Evolutionary conservation across 352 stramenopile species (phyloP).

Genomic region (Phytophthora palmivora): DNA sequence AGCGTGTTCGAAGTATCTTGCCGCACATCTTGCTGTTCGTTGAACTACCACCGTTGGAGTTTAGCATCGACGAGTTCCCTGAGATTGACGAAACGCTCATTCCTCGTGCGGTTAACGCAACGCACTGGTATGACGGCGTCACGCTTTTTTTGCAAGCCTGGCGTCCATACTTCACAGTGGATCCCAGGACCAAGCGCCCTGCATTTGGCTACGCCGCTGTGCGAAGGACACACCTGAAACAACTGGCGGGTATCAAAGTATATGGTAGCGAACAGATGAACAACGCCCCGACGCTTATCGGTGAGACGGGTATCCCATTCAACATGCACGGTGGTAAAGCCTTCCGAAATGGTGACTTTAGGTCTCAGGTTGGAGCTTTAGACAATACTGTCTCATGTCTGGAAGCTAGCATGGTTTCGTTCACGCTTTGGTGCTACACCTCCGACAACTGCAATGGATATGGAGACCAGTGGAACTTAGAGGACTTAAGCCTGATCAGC

Average conservation of each 20-base stretch:
- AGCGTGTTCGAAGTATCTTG: slow-evolving; percentile 65
- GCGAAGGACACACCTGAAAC: slow-evolving; percentile 58
- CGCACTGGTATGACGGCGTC: slow-evolving; percentile 92
- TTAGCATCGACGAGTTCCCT: slow-evolving; percentile 71
- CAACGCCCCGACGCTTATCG: slow-evolving; percentile 67
- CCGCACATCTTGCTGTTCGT: slow-evolving; percentile 79
- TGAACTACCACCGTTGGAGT: slow-evolving; percentile 83
- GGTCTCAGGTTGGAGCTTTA: slow-evolving; percentile 53
- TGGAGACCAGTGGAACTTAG: slow-evolving; percentile 88
- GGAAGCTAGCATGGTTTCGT: slow-evolving; percentile 74
- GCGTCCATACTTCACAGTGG: slow-evolving; percentile 78
- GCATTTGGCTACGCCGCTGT: slow-evolving; percentile 74
- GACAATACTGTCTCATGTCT: slow-evolving; percentile 75
- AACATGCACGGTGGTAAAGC: slow-evolving; percentile 59
- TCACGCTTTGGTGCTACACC: slow-evolving; percentile 92
- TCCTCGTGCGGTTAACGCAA: slow-evolving; percentile 82
- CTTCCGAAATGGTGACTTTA: slow-evolving; percentile 57
- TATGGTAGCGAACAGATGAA: slow-evolving; percentile 60
- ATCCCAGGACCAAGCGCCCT: slow-evolving; percentile 65
- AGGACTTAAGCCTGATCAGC: slow-evolving; percentile 88
- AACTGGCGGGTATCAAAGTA: slow-evolving; percentile 65
- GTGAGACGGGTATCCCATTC: slow-evolving; percentile 76
- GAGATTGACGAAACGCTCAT: slow-evolving; percentile 61
- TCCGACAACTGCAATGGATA: slow-evolving; percentile 79
- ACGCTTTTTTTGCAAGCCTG: slow-evolving; percentile 85